These are phyloP conservation scores for Chaetothyriales sp. DNA, from an alignment of 2,329 filamentous ascomycete genomes.

Conservation along the genomic window DNA sequence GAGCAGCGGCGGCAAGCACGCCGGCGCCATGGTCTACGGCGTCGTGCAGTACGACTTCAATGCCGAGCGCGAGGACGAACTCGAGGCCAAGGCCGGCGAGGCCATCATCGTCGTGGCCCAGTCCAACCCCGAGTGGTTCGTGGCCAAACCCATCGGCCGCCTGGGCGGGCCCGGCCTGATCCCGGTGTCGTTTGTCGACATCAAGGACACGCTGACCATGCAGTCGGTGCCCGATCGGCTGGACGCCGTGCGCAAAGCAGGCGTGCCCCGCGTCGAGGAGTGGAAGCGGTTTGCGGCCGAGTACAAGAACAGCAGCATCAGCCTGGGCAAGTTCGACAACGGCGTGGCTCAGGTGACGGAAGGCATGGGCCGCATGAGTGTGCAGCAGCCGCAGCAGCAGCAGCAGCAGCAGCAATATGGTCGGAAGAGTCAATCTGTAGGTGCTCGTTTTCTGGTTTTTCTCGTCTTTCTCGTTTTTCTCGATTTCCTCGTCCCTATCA, in stretches of 20 bases:
- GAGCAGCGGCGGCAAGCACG: constrained; percentile 35
- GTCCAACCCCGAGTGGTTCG: constrained; percentile 97
- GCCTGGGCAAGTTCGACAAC: constrained; percentile 72
- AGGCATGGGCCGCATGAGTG: constrained; percentile 65
- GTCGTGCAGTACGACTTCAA: constrained; percentile 95
- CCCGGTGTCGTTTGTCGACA: constrained; percentile 91
- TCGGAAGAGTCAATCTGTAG: constrained; percentile 1
- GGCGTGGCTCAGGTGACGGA: constrained; percentile 47
- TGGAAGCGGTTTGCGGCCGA: constrained; percentile 99
- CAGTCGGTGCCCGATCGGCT: constrained; percentile 67
- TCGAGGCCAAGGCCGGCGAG: constrained; percentile 89
- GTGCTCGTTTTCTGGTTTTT: constrained; percentile 6
- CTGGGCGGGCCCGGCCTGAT: constrained; percentile 92
- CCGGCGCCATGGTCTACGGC: constrained; percentile 85
- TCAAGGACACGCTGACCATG: constrained; percentile 83
- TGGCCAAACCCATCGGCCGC: constrained; percentile 95
- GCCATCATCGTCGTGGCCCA: constrained; percentile 97
- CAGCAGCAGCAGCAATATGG: constrained; percentile 37
- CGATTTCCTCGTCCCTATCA: no score
- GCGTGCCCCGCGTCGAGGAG: constrained; percentile 88
- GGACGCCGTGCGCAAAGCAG: constrained; percentile 74
- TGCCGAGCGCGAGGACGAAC: constrained; percentile 85
- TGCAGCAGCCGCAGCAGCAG: constrained; percentile 43
- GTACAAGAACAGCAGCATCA: constrained; percentile 98
- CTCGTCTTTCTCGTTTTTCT: constrained; percentile 16